Conservation (phyloP, 164 flowering plant species). For the Aristolochia fimbriata region DNA sequence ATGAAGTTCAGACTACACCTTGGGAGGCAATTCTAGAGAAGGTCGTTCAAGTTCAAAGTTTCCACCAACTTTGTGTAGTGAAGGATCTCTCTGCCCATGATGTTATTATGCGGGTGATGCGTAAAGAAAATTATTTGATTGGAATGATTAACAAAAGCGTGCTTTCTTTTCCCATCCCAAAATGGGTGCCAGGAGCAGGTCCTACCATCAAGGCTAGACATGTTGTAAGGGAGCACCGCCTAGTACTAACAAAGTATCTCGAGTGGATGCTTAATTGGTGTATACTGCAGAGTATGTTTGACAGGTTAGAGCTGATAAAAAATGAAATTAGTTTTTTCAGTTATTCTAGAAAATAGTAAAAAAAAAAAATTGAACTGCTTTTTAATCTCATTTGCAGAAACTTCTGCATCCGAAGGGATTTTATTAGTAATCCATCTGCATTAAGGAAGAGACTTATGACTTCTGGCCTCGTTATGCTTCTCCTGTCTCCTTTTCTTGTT, state of each 20-base stretch:
- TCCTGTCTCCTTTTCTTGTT: slow-evolving; percentile 86
- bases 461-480: slow-evolving; percentile 77
- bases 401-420: slow-evolving; percentile 60
- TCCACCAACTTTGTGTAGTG: slow-evolving; percentile 77
- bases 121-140: slow-evolving; percentile 95
- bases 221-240: slow-evolving; percentile 39
- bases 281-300: slow-evolving; percentile 98
- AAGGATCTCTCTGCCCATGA: slow-evolving; percentile 93
- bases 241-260: slow-evolving; percentile 75
- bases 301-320: slow-evolving; percentile 35
- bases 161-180: slow-evolving; percentile 78
- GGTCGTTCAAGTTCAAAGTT: slow-evolving; percentile 66
- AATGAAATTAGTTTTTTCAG: too few relatives aligned
- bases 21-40: slow-evolving; percentile 90
- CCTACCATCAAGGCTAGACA: slow-evolving; percentile 49
- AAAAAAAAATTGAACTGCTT: background rate
- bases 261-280: slow-evolving; percentile 99
- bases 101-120: slow-evolving; percentile 90
- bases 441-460: slow-evolving; percentile 81
- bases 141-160: slow-evolving; percentile 97
- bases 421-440: slow-evolving; percentile 57
- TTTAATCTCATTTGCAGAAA: slow-evolving; percentile 40
- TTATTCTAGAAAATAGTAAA: background rate
- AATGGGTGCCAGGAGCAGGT: slow-evolving; percentile 93
- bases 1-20: slow-evolving; percentile 79